These are phyloP conservation scores for Otatea glauca DNA, from an alignment of 176 grass and related monocot species.

Conservation along the genomic window DNA sequence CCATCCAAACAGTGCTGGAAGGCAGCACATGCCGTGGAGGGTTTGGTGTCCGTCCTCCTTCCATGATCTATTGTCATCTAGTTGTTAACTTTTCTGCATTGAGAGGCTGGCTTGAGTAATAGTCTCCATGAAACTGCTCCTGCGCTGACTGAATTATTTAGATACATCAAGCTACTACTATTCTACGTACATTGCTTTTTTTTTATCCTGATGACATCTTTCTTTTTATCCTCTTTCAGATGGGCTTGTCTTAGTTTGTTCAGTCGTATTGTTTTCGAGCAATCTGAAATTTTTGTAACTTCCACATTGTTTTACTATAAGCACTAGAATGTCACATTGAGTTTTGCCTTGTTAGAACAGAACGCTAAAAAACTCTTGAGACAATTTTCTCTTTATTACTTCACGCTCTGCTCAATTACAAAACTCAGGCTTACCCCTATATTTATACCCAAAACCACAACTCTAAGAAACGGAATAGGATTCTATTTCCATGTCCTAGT, in stretches of 20 bases:
- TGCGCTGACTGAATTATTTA: neutral
- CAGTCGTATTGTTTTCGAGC: no score
- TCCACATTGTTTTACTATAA: neutral
- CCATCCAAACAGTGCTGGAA: slow-evolving; percentile 21
- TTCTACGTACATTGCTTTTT: neutral
- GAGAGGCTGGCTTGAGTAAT: neutral
- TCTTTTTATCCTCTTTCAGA: neutral
- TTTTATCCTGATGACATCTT: neutral
- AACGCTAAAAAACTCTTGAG: no score
- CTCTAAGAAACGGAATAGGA: no score
- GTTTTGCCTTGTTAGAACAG: no score
- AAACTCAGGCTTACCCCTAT: no score
- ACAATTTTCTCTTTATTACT: no score
- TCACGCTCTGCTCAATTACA: no score
- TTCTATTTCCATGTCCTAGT: no score
- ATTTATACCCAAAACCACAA: no score
- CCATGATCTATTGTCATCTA: slow-evolving; percentile 24
- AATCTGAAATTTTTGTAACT: neutral
- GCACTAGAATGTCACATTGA: neutral
- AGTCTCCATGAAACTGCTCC: slow-evolving; percentile 2
- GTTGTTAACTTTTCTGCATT: neutral
- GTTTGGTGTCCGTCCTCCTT: neutral
- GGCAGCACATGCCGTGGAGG: slow-evolving; percentile 23
- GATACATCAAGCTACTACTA: neutral
- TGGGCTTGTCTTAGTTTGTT: neutral